A percentile compares a stretch with the other conserved stretches of the same genome.
Evolutionary conservation across 2,329 filamentous ascomycete genomes (phyloP).

Genomic region (Tolypocladium inflatum): DNA sequence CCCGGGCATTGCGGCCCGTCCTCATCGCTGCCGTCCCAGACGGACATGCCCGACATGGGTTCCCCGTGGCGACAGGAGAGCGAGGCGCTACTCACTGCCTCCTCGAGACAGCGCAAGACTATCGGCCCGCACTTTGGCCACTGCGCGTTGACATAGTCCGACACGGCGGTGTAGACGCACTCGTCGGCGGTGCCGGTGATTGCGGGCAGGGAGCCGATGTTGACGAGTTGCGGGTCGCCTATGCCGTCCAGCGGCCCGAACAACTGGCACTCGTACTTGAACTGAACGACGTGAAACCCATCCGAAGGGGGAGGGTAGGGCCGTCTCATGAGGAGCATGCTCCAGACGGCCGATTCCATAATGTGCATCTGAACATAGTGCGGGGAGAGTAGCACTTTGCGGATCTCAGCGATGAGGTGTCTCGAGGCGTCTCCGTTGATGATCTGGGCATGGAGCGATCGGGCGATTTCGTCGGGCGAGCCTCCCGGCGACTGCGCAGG

Average conservation of each 20-base stretch:
- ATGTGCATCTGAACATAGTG: conserved; percentile 27
- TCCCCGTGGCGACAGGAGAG: conserved; percentile 13
- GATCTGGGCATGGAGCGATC: conserved; percentile 18
- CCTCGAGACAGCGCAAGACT: conserved; percentile 19
- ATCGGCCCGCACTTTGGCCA: conserved; percentile 22
- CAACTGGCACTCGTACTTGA: conserved; percentile 24
- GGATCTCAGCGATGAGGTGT: conserved; percentile 18
- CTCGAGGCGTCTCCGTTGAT: conserved; percentile 17
- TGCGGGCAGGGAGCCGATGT: conserved; percentile 18
- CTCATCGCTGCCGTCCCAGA: conserved; percentile 23
- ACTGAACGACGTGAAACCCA: conserved; percentile 24
- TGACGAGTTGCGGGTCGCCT: conserved; percentile 17
- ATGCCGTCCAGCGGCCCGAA: conserved; percentile 18
- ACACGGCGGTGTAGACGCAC: conserved; percentile 21
- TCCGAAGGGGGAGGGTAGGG: conserved; percentile 20
- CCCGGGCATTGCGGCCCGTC: conserved; percentile 16
- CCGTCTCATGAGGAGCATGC: conserved; percentile 22
- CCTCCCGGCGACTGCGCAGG: conserved; percentile 22
- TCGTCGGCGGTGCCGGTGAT: conserved; percentile 24
- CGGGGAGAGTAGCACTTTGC: conserved; percentile 20
- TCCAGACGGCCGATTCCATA: conserved; percentile 27
- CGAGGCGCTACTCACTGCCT: conserved; percentile 19
- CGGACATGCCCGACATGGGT: conserved; percentile 21
- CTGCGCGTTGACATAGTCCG: conserved; percentile 19
- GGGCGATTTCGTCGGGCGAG: conserved; percentile 23